Percentiles rank a stretch among this genome's conserved stretches.
Evolutionary conservation across 1,284 basidiomycete genomes (phyloP).

Genomic region (Cryptococcus jaspeensis): DNA sequence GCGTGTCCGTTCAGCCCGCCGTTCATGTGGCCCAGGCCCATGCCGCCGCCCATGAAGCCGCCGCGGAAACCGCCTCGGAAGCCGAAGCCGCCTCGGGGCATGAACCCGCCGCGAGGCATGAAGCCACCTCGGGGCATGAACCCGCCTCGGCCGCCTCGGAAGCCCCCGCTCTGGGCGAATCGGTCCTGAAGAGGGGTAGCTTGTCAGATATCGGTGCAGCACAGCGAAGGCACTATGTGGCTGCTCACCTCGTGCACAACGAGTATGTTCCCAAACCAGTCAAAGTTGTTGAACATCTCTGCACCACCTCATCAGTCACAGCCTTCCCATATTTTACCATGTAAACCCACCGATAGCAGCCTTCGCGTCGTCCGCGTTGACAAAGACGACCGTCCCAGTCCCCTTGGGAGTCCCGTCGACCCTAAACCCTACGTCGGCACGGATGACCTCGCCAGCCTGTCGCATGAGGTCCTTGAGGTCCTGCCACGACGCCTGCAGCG

Average conservation of each 20-base stretch:
- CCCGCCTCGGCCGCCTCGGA: slow-evolving; percentile 32
- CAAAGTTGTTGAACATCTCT: slow-evolving; percentile 92
- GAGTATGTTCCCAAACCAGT: slow-evolving; percentile 87
- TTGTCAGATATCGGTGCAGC: slow-evolving; percentile 12
- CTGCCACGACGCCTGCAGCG: slow-evolving; percentile 96
- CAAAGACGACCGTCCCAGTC: slow-evolving; percentile 91
- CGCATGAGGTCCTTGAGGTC: slow-evolving; percentile 97
- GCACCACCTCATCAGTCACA: not conserved
- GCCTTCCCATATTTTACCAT: not conserved
- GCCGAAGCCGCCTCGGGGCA: slow-evolving; percentile 60
- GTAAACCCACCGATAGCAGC: slow-evolving; percentile 72
- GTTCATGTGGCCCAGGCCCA: slow-evolving; percentile 51
- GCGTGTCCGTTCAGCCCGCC: slow-evolving; percentile 53
- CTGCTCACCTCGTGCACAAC: slow-evolving; percentile 82
- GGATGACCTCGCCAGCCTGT: slow-evolving; percentile 86
- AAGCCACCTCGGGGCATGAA: slow-evolving; percentile 50
- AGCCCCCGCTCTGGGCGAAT: slow-evolving; percentile 60
- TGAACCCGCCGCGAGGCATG: slow-evolving; percentile 30
- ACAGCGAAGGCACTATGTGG: no score
- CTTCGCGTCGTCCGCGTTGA: slow-evolving; percentile 82
- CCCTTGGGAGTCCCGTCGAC: slow-evolving; percentile 91
- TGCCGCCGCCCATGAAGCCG: slow-evolving; percentile 55
- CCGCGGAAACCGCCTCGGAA: slow-evolving; percentile 56
- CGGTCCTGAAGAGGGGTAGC: slow-evolving; percentile 63
- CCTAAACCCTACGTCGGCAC: slow-evolving; percentile 90